Evolutionary conservation across 78 protist genomes (phyloP), one percentile per base, ranked within the genome.

Genomic region (Planoprotostelium fungivorum): DNA sequence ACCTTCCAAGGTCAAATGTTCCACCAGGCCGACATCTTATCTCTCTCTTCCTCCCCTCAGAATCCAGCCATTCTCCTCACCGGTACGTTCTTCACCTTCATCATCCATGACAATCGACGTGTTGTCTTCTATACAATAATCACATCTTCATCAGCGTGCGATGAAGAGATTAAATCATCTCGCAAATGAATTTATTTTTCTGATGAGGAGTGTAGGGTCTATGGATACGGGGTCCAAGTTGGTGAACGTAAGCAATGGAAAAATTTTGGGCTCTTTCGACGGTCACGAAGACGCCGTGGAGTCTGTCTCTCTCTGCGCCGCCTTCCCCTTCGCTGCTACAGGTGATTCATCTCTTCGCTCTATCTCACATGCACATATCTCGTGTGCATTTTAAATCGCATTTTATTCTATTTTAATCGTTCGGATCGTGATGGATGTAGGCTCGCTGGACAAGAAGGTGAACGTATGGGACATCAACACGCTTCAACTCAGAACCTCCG

Each of bases 381-480:
- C 84, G 31, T 10, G 25, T 29, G 23, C n/a, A n/a, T 1, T 34
- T 37, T 89, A 84, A 9, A 31, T 85, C 28, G 63, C 87, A 90
- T 73, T 91, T 87, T 23, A 39, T 87, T 84, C 31, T 88, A n/a
- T n/a, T n/a, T n/a, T n/a, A n/a, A n/a, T n/a, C n/a, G n/a, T n/a
- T n/a, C n/a, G n/a, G n/a, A n/a, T n/a, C n/a, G n/a, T n/a, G n/a
- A n/a, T n/a, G n/a, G n/a, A n/a, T 34, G 89, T 92, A 35, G 92
- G 92, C n/a, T 90, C 93, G 35, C 28, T 38, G 36, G 95, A 93
- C 89, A 92, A 92, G 25, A 39, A 89, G 16, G 83, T 89, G 88
- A 88, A 34, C 63, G 89, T 89, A 25, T 93, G 95, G 95, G 95
- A 93, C 89, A 35, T 93, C 34, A 37, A 35, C 28, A 89, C 95